Percentiles rank a stretch among this genome's conserved stretches.
phyloP scores from a whole-genome alignment of 2,329 filamentous ascomycete genomes.

The Fusarium setosum region DNA sequence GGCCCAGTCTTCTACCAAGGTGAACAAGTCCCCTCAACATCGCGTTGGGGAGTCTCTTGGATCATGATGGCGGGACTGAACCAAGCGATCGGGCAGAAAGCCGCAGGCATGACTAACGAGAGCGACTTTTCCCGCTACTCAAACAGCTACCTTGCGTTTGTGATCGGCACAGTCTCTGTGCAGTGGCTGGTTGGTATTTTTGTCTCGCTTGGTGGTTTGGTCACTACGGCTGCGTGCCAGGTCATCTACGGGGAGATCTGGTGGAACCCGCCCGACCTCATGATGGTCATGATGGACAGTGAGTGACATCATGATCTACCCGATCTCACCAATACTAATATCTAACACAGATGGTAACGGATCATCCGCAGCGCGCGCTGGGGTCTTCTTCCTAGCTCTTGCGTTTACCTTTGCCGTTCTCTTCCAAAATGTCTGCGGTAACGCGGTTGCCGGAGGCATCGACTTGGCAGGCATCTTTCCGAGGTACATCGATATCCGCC shows the following conservation, averaged over 20 bases:
- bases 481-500: slow-evolving; percentile 42
- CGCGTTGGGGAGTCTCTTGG: slow-evolving; percentile 36
- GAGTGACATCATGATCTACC: slow-evolving; percentile 13
- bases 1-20: slow-evolving; percentile 54
- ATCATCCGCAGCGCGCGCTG: slow-evolving; percentile 33
- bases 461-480: slow-evolving; percentile 45
- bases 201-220: slow-evolving; percentile 39
- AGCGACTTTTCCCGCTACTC: slow-evolving; percentile 46
- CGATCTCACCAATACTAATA: not conserved
- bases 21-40: slow-evolving; percentile 23
- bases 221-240: slow-evolving; percentile 43
- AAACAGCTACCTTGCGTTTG: slow-evolving; percentile 31
- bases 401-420: slow-evolving; percentile 44
- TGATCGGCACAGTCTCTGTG: slow-evolving; percentile 40
- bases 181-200: slow-evolving; percentile 45
- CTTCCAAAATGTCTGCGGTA: slow-evolving; percentile 45
- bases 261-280: slow-evolving; percentile 42
- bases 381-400: slow-evolving; percentile 43
- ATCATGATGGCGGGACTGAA: slow-evolving; percentile 43
- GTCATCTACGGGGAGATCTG: slow-evolving; percentile 41
- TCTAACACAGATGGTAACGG: not conserved
- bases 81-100: slow-evolving; percentile 42
- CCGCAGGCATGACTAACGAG: slow-evolving; percentile 45
- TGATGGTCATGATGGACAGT: slow-evolving; percentile 44
- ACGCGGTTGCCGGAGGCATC: slow-evolving; percentile 45